Conservation (phyloP, 495 filamentous ascomycete genomes). For the Xylaria scruposa region DNA sequence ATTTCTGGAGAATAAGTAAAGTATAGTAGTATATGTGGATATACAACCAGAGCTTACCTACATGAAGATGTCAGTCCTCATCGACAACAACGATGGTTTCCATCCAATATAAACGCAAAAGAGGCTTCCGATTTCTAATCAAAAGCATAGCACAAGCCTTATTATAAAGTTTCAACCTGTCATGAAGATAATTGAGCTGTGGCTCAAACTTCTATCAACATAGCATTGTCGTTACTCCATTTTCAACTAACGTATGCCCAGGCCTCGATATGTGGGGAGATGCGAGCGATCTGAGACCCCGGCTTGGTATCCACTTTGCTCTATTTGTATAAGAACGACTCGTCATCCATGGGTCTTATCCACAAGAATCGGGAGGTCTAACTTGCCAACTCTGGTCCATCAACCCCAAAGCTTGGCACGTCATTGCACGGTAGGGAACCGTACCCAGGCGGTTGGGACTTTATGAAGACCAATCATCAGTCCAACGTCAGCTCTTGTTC, state of each 20-base stretch:
- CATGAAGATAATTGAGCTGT: not conserved
- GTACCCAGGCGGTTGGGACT: not conserved
- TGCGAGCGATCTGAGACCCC: not conserved
- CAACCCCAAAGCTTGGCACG: slow-evolving; percentile 1
- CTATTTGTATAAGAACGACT: not conserved
- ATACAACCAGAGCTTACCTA: not conserved
- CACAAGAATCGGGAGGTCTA: slow-evolving; percentile 1
- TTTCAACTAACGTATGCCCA: not conserved
- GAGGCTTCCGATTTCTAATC: not conserved
- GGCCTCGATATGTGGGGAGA: not conserved
- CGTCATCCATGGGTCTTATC: not conserved
- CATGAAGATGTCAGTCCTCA: not conserved
- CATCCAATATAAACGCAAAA: not conserved
- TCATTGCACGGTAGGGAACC: not conserved
- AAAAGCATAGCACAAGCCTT: not conserved
- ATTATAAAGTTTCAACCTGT: not conserved
- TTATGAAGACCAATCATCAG: not conserved
- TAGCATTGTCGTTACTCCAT: not conserved
- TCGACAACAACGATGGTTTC: not conserved
- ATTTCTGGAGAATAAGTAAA: not conserved
- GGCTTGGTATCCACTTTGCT: not conserved
- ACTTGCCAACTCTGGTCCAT: not conserved
- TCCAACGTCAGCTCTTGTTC: not conserved
- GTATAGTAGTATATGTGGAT: not conserved
- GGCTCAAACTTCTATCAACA: not conserved